Conservation (phyloP, 768 basidiomycete species). For the Boletus rex-veris region DNA sequence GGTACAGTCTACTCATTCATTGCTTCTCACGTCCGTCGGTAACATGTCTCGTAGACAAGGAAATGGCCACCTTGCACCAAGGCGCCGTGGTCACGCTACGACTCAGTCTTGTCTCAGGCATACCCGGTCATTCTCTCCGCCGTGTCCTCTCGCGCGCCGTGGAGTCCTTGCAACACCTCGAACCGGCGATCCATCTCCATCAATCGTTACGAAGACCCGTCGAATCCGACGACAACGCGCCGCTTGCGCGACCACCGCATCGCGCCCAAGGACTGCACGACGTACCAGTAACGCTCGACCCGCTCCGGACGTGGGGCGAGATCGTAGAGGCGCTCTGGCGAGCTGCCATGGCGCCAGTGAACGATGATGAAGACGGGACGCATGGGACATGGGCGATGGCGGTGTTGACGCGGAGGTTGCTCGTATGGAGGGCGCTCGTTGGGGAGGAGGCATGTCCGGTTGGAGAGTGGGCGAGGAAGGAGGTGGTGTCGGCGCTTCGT, state of each 20-base stretch:
- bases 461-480: constrained; percentile 54
- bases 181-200: constrained; percentile 15
- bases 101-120: constrained; percentile 34
- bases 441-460: constrained; percentile 26
- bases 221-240: not conserved
- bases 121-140: constrained; percentile 24
- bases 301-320: constrained; percentile 45
- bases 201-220: not conserved
- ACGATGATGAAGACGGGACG: not conserved
- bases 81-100: constrained; percentile 35
- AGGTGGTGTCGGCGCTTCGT: not conserved
- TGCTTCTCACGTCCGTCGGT: not conserved
- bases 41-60: constrained; percentile 13
- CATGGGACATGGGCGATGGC: constrained; percentile 42
- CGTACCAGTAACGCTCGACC: constrained; percentile 20
- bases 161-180: constrained; percentile 28
- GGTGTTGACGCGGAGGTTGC: constrained; percentile 47
- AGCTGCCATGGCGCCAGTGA: constrained; percentile 15
- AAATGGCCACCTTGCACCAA: constrained; percentile 16
- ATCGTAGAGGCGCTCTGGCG: constrained; percentile 49
- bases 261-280: constrained; percentile 37
- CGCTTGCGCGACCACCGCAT: constrained; percentile 31
- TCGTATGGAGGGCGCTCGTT: constrained; percentile 52
- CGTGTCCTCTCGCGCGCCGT: constrained; percentile 31
- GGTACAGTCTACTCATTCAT: not conserved